These are phyloP conservation scores for Raddia distichophylla DNA, from an alignment of 176 grass and related monocot species.

Conservation along the genomic window DNA sequence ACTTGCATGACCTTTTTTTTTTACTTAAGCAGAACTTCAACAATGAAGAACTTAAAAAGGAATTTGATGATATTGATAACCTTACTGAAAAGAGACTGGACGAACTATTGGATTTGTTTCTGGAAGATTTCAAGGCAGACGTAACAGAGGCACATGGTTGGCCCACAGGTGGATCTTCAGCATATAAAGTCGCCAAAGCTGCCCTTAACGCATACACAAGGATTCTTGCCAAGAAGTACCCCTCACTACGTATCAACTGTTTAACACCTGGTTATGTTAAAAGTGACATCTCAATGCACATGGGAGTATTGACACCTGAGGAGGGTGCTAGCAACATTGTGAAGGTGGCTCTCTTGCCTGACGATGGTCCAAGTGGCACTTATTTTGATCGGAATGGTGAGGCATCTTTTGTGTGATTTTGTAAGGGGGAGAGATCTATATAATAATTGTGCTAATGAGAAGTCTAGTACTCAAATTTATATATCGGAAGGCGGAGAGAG, in stretches of 20 bases:
- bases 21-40: slow-evolving; percentile 46
- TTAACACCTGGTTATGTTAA: slow-evolving; percentile 71
- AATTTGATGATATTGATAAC: slow-evolving; percentile 48
- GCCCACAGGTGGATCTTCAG: slow-evolving; percentile 48
- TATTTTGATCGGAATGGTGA: slow-evolving; percentile 62
- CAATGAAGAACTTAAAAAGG: slow-evolving; percentile 48
- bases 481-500: too few species aligned
- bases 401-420: slow-evolving; percentile 51
- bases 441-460: neutral
- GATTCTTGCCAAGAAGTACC: slow-evolving; percentile 64
- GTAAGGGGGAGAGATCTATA: neutral
- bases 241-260: slow-evolving; percentile 52
- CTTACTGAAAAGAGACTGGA: slow-evolving; percentile 58
- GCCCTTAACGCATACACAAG: slow-evolving; percentile 64
- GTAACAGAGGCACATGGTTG: slow-evolving; percentile 53
- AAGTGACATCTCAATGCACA: slow-evolving; percentile 59
- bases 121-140: slow-evolving; percentile 69
- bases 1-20: neutral
- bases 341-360: slow-evolving; percentile 65
- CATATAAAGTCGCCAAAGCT: slow-evolving; percentile 66
- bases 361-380: slow-evolving; percentile 55
- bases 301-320: slow-evolving; percentile 50
- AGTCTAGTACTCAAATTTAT: too few species aligned
- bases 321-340: slow-evolving; percentile 65
- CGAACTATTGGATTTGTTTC: slow-evolving; percentile 48